Evolutionary conservation across 805 yeast species (phyloP).

Genomic region (Lipomyces mesembrius): DNA sequence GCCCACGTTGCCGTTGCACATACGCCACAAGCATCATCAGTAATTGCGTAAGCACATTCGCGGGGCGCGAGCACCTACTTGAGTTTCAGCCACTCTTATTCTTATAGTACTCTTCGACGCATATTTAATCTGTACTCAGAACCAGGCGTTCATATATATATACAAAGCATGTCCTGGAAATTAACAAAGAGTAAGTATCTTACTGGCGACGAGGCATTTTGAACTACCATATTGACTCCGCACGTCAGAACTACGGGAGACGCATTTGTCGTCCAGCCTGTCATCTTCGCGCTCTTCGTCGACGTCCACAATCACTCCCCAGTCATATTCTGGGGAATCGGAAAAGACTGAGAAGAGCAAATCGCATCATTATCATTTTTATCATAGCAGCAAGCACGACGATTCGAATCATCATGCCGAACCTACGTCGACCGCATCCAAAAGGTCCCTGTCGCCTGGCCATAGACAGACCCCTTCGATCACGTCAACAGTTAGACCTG

Average conservation of each 20-base stretch:
- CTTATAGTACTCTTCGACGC: neutral
- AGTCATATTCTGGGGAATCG: constrained; percentile 16
- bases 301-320: constrained; percentile 35
- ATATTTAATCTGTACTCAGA: neutral
- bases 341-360: constrained; percentile 16
- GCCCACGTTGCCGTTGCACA: neutral
- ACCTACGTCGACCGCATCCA: constrained; percentile 3
- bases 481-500: constrained; percentile 55
- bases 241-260: constrained; percentile 48
- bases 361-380: constrained; percentile 24
- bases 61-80: neutral
- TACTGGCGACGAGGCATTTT: neutral
- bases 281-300: constrained; percentile 40
- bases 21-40: neutral
- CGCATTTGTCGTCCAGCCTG: constrained; percentile 45
- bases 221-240: neutral
- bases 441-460: constrained; percentile 18
- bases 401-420: constrained; percentile 6
- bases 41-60: neutral
- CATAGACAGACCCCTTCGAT: constrained; percentile 26
- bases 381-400: constrained; percentile 28
- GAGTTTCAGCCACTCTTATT: neutral
- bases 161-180: constrained; percentile 48
- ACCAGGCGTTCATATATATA: neutral
- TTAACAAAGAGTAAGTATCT: constrained; percentile 50